Evolutionary conservation across 345 rosid species (phyloP).

Genomic region (Salix udensis): DNA sequence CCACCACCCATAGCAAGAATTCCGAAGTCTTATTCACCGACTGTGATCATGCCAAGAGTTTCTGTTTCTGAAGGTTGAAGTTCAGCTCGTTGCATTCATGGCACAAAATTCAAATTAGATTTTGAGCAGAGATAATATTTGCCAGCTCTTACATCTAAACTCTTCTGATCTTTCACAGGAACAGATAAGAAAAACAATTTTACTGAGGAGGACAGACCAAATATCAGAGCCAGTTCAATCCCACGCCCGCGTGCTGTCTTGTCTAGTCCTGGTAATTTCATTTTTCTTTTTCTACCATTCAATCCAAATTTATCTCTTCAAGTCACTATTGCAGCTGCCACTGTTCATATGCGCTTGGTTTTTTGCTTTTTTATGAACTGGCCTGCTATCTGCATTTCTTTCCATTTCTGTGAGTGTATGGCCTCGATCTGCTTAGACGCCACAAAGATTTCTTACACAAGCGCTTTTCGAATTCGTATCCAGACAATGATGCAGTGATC

Average conservation of each 20-base stretch:
- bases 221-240: conserved; percentile 44
- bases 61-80: conserved; percentile 28
- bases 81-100: neutral
- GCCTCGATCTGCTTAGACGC: neutral
- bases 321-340: too few relatives aligned
- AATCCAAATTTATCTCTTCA: neutral
- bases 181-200: conserved; percentile 26
- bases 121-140: neutral
- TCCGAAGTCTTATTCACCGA: conserved; percentile 24
- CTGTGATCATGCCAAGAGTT: conserved; percentile 13
- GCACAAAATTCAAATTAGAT: neutral
- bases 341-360: neutral
- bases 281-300: neutral
- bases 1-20: conserved; percentile 35
- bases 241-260: conserved; percentile 67
- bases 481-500: conserved; percentile 54
- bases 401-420: neutral
- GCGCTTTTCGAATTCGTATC: neutral
- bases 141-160: neutral
- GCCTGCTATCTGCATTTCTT: neutral
- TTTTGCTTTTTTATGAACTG: neutral
- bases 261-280: conserved; percentile 58
- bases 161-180: conserved; percentile 18
- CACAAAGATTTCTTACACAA: neutral
- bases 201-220: conserved; percentile 36